Evolutionary conservation across 306 rosid species (phyloP).

Genomic region (Cucurbita moschata): DNA sequence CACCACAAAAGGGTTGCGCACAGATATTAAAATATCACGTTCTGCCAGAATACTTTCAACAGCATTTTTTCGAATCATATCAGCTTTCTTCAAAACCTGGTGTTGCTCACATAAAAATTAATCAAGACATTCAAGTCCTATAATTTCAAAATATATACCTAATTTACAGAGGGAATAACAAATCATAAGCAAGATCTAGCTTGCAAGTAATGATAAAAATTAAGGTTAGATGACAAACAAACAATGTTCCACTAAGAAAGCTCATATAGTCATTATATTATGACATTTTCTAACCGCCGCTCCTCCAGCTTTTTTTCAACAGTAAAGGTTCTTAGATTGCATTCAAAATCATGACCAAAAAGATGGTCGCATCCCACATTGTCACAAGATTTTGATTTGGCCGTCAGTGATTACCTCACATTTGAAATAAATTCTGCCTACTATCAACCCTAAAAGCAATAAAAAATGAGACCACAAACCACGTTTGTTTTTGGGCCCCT

Average conservation of each 20-base stretch:
- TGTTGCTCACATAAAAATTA: neutral
- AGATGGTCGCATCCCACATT: neutral
- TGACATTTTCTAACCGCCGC: neutral
- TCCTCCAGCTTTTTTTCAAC: neutral
- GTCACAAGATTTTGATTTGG: neutral
- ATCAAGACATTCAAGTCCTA: neutral
- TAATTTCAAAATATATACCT: neutral
- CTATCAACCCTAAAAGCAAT: neutral
- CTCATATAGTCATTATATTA: neutral
- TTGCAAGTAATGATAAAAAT: neutral
- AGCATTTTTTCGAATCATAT: slow-evolving; percentile 98
- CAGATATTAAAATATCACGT: slow-evolving; percentile 94
- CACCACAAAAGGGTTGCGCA: slow-evolving; percentile 99
- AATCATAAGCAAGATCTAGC: neutral
- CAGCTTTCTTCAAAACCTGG: slow-evolving; percentile 96
- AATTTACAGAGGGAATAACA: neutral
- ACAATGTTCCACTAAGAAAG: neutral
- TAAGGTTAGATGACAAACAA: neutral
- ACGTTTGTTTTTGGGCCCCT: neutral
- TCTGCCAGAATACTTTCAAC: slow-evolving; percentile 99
- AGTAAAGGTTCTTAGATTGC: neutral
- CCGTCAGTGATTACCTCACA: neutral
- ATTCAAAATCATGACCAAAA: neutral
- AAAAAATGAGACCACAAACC: neutral
- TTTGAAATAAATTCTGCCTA: neutral